A percentile compares a stretch with the other conserved stretches of the same genome.
These are phyloP conservation scores for Cladophialophora yegresii DNA, from an alignment of 2,329 filamentous ascomycete genomes.

Conservation along the genomic window DNA sequence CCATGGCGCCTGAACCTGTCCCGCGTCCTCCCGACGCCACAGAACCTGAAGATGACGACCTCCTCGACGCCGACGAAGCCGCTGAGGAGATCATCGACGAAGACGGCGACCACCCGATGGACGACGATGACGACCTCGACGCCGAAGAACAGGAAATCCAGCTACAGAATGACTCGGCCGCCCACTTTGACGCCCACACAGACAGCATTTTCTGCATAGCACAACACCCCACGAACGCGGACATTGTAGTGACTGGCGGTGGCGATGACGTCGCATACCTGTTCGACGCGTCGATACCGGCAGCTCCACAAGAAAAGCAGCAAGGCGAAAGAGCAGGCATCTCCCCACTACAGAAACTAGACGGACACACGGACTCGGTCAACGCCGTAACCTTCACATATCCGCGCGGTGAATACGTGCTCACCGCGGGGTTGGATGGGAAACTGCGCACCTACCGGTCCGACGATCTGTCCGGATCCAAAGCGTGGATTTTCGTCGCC, in stretches of 20 bases:
- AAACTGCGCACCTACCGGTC: constrained; percentile 70
- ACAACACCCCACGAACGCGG: constrained; percentile 77
- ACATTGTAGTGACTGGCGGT: constrained; percentile 84
- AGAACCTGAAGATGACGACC: constrained; percentile 62
- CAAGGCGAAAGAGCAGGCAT: constrained; percentile 62
- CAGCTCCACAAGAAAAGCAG: constrained; percentile 67
- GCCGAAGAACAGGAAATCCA: constrained; percentile 67
- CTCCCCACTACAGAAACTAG: constrained; percentile 68
- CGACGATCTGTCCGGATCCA: constrained; percentile 51
- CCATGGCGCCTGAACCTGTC: constrained; percentile 31
- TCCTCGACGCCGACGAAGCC: constrained; percentile 75
- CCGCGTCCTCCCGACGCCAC: constrained; percentile 38
- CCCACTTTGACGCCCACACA: constrained; percentile 86
- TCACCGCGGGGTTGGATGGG: constrained; percentile 88
- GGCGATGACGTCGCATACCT: constrained; percentile 85
- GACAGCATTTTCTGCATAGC: constrained; percentile 95
- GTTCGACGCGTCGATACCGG: constrained; percentile 66
- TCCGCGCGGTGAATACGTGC: constrained; percentile 77
- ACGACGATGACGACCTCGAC: constrained; percentile 60
- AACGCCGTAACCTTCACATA: constrained; percentile 83
- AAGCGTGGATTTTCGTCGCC: constrained; percentile 65
- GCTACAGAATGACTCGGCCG: constrained; percentile 87
- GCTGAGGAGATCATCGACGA: constrained; percentile 71
- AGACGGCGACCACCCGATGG: constrained; percentile 69
- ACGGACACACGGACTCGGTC: constrained; percentile 91